Evolutionary conservation across 2,329 filamentous ascomycete genomes (phyloP).

Genomic region (Apiospora malaysiana): DNA sequence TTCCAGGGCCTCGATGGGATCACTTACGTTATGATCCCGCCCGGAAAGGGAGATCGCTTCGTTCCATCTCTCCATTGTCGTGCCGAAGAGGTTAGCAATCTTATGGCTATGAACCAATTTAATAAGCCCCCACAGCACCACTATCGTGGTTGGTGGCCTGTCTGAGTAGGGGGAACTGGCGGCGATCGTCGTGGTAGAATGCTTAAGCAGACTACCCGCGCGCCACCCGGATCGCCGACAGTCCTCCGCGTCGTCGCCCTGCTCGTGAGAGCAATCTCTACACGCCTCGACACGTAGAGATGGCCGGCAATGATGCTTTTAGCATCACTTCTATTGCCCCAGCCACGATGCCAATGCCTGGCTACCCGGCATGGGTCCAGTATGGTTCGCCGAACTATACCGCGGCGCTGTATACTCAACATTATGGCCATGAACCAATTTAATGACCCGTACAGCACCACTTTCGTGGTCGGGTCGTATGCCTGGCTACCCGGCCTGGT

Average conservation of each 20-base stretch:
- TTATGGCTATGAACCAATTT: no score
- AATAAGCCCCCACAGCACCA: no score
- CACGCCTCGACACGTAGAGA: neutral
- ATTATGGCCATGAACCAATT: no score
- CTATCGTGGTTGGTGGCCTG: no score
- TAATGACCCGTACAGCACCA: no score
- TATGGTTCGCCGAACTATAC: neutral
- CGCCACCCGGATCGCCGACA: neutral
- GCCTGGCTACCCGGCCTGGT: no score
- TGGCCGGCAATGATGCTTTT: neutral
- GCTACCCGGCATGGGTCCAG: neutral
- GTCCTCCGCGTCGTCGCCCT: neutral
- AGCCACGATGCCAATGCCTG: neutral
- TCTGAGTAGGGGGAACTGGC: constrained; percentile 18
- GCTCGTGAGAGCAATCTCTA: no score
- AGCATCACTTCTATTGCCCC: neutral
- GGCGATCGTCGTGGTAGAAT: constrained; percentile 19
- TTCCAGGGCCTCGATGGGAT: constrained; percentile 99
- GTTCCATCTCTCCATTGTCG: no score
- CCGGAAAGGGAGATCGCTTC: no score
- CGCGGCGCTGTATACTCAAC: neutral
- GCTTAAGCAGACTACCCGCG: neutral
- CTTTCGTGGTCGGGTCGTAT: no score
- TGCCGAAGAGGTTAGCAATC: no score
- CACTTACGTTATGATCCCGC: constrained; percentile 99